Evolutionary conservation across 768 basidiomycete genomes (phyloP).

Genomic region (Psilocybe subaeruginosa): DNA sequence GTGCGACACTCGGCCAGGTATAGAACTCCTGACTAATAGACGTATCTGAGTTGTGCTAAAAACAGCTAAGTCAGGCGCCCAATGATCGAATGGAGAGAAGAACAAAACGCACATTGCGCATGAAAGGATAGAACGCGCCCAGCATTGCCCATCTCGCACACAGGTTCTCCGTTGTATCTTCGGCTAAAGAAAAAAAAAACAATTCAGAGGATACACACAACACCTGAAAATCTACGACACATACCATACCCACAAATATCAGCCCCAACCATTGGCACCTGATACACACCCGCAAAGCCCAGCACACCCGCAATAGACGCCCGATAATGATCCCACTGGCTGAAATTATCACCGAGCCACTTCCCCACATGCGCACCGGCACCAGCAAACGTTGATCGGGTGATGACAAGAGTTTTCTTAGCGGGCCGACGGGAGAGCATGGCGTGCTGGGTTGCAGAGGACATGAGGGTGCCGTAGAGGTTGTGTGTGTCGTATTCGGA

Average conservation of each 20-base stretch:
- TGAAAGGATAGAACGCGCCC: conserved; percentile 80
- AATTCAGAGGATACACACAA: not conserved
- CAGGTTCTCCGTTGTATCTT: conserved; percentile 66
- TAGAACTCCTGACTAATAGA: conserved; percentile 70
- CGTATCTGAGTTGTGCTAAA: conserved; percentile 56
- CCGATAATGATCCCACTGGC: conserved; percentile 61
- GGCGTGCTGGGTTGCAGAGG: conserved; percentile 58
- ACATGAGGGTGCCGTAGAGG: conserved; percentile 76
- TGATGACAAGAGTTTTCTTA: conserved; percentile 64
- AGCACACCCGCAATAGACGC: conserved; percentile 66
- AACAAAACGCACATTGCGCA: conserved; percentile 59
- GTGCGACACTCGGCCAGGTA: conserved; percentile 57
- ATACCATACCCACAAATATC: conserved; percentile 73
- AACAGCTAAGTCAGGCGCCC: not conserved
- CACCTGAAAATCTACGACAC: conserved; percentile 25
- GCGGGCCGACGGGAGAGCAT: conserved; percentile 67
- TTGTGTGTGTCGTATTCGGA: conserved; percentile 68
- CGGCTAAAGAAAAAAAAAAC: conserved; percentile 34
- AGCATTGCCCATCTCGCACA: conserved; percentile 80
- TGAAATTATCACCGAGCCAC: conserved; percentile 74
- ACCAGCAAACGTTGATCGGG: conserved; percentile 74
- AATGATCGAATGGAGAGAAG: not conserved
- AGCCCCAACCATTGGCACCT: conserved; percentile 76
- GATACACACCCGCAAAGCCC: conserved; percentile 65
- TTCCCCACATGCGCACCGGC: conserved; percentile 71